Percentiles rank a stretch among this genome's conserved stretches.
Evolutionary conservation across 768 basidiomycete species (phyloP).

Genomic region (Filobasidium floriforme): DNA sequence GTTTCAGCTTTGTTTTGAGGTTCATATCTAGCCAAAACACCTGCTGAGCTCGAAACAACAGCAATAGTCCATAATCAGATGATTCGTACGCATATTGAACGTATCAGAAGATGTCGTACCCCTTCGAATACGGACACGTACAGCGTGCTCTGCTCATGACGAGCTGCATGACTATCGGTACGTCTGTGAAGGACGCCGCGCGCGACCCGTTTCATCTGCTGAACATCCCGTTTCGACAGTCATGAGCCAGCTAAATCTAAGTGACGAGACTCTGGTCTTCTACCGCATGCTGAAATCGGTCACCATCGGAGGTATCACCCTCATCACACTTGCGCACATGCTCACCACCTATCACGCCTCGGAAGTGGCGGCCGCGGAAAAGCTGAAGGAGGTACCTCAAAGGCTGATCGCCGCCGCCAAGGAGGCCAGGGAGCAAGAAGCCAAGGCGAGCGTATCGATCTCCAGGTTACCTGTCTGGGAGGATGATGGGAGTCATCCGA

Average conservation of each 20-base stretch:
- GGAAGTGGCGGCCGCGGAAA: slow-evolving; percentile 14
- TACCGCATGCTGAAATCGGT: slow-evolving; percentile 19
- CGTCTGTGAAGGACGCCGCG: not conserved
- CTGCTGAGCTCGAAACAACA: not conserved
- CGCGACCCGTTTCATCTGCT: not conserved
- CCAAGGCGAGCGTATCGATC: slow-evolving; percentile 6
- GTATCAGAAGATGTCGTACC: slow-evolving; percentile 13
- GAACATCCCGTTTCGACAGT: slow-evolving; percentile 1
- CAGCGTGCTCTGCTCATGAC: slow-evolving; percentile 22
- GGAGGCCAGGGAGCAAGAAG: not conserved
- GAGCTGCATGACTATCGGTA: slow-evolving; percentile 22
- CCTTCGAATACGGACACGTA: slow-evolving; percentile 15
- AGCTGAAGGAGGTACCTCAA: not conserved
- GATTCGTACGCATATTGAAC: not conserved
- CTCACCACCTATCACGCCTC: slow-evolving; percentile 19
- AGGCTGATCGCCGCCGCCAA: not conserved
- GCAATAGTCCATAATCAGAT: not conserved
- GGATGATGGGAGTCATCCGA: slow-evolving; percentile 21
- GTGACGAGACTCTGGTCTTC: slow-evolving; percentile 22
- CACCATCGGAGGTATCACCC: slow-evolving; percentile 19
- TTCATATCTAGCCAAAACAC: not conserved
- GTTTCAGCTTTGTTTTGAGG: too few species aligned
- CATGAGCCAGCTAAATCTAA: slow-evolving; percentile 24
- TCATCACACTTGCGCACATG: slow-evolving; percentile 10
- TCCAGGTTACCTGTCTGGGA: slow-evolving; percentile 21